phyloP scores from a whole-genome alignment of 2,329 filamentous ascomycete genomes.

The Chalara sp. region DNA sequence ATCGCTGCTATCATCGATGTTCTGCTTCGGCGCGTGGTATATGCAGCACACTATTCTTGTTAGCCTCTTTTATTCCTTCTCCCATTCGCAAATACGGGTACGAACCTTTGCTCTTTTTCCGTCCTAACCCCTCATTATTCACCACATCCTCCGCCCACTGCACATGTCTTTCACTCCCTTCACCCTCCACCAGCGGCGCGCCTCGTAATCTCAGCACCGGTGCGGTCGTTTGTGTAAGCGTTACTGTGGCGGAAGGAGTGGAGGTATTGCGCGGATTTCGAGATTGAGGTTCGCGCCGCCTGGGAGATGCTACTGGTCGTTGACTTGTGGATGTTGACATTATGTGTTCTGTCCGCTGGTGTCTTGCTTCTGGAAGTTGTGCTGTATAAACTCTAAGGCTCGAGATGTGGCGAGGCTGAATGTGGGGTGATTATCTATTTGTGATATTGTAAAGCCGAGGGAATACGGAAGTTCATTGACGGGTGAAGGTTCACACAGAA shows the following conservation, averaged over 20 bases:
- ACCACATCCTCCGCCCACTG: conserved; percentile 91
- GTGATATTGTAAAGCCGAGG: too few species aligned
- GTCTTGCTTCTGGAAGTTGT: too few species aligned
- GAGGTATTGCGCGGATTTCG: neutral
- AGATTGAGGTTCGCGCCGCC: too few species aligned
- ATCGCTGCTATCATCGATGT: conserved; percentile 74
- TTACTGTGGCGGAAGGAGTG: neutral
- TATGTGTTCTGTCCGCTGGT: too few species aligned
- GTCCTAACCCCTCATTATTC: conserved; percentile 90
- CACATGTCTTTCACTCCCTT: conserved; percentile 48
- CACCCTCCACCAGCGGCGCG: conserved; percentile 11
- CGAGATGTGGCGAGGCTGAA: too few species aligned
- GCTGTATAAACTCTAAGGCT: too few species aligned
- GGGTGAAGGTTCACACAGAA: too few species aligned
- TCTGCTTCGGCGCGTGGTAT: conserved; percentile 74
- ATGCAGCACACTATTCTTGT: conserved; percentile 82
- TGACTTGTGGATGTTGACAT: too few species aligned
- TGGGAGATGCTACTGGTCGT: too few species aligned
- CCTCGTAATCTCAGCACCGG: conserved; percentile 22
- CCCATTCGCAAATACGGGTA: neutral
- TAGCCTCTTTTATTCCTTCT: neutral
- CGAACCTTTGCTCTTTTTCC: conserved; percentile 88
- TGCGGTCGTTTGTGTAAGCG: conserved; percentile 13
- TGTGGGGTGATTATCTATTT: too few species aligned
- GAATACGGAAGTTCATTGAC: too few species aligned